These are phyloP conservation scores for Verruconis gallopava DNA, from an alignment of 2,329 filamentous ascomycete species.

Conservation along the genomic window DNA sequence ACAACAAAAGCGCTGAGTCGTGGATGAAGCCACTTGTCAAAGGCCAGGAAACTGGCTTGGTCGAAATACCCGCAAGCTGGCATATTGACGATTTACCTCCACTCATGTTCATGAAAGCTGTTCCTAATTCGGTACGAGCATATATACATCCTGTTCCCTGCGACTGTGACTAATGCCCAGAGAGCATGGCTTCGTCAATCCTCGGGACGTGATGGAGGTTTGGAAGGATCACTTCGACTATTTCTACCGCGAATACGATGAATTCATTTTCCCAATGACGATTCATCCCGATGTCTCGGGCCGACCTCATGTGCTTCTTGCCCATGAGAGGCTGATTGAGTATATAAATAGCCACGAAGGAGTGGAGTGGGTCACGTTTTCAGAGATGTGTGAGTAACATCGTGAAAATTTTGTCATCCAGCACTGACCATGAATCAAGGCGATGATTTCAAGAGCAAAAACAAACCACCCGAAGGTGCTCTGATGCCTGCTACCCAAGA, in stretches of 20 bases:
- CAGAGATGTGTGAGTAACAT: slow-evolving; percentile 56
- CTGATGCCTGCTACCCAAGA: slow-evolving; percentile 45
- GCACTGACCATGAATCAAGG: too few species aligned
- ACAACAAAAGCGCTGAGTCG: slow-evolving; percentile 44
- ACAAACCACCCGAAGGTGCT: slow-evolving; percentile 43
- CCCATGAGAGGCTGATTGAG: slow-evolving; percentile 62
- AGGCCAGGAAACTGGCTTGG: slow-evolving; percentile 47
- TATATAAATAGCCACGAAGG: slow-evolving; percentile 52
- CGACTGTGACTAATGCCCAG: not conserved
- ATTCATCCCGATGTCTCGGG: slow-evolving; percentile 56
- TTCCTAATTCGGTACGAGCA: slow-evolving; percentile 41
- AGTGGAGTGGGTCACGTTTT: slow-evolving; percentile 57
- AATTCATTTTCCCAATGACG: slow-evolving; percentile 66
- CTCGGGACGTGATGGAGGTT: slow-evolving; percentile 49
- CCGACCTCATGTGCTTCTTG: slow-evolving; percentile 56
- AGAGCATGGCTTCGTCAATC: slow-evolving; percentile 43
- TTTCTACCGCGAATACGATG: slow-evolving; percentile 64
- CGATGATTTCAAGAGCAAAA: slow-evolving; percentile 59
- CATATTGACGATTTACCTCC: slow-evolving; percentile 41
- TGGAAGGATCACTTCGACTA: slow-evolving; percentile 59
- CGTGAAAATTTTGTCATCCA: too few species aligned
- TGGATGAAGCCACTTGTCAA: slow-evolving; percentile 55
- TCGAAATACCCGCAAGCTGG: slow-evolving; percentile 55
- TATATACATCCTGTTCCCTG: not conserved
- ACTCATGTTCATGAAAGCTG: slow-evolving; percentile 61